Conservation (phyloP, 768 basidiomycete species). For the Clathrus columnatus region DNA sequence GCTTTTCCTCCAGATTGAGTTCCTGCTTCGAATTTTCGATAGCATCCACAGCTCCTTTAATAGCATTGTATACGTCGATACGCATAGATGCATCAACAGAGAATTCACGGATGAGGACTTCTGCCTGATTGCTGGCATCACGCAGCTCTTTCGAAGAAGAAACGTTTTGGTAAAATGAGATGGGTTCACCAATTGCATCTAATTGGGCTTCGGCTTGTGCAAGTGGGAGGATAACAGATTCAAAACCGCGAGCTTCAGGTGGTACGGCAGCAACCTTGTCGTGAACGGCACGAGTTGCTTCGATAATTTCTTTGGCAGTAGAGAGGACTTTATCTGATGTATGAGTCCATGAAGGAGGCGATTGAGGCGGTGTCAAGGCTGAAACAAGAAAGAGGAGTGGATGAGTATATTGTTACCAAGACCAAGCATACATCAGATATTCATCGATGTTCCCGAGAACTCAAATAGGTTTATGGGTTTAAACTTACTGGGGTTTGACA, state of each 20-base stretch:
- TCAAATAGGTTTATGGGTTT: too few relatives aligned
- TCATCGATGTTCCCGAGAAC: neutral
- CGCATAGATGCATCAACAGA: slow-evolving; percentile 74
- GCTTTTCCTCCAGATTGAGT: slow-evolving; percentile 56
- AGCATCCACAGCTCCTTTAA: slow-evolving; percentile 44
- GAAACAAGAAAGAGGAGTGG: neutral
- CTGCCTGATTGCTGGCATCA: slow-evolving; percentile 70
- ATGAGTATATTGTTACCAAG: neutral
- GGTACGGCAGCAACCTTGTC: slow-evolving; percentile 55
- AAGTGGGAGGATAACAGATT: slow-evolving; percentile 61
- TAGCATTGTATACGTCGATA: slow-evolving; percentile 64
- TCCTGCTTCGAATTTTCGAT: slow-evolving; percentile 50
- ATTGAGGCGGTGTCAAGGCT: slow-evolving; percentile 52
- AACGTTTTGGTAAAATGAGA: slow-evolving; percentile 78
- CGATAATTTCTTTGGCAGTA: slow-evolving; percentile 52
- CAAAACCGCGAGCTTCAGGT: slow-evolving; percentile 50
- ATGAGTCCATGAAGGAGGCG: slow-evolving; percentile 59
- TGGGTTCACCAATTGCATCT: slow-evolving; percentile 44
- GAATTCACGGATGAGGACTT: slow-evolving; percentile 62
- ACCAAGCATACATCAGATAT: neutral
- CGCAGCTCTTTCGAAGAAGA: slow-evolving; percentile 66
- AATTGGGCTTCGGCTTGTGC: slow-evolving; percentile 50
- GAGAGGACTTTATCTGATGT: slow-evolving; percentile 48
- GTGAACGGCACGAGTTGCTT: slow-evolving; percentile 40
- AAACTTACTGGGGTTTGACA: slow-evolving; percentile 2